Evolutionary conservation across 352 stramenopile species (phyloP).

Genomic region (Elongisporangium anandrum): DNA sequence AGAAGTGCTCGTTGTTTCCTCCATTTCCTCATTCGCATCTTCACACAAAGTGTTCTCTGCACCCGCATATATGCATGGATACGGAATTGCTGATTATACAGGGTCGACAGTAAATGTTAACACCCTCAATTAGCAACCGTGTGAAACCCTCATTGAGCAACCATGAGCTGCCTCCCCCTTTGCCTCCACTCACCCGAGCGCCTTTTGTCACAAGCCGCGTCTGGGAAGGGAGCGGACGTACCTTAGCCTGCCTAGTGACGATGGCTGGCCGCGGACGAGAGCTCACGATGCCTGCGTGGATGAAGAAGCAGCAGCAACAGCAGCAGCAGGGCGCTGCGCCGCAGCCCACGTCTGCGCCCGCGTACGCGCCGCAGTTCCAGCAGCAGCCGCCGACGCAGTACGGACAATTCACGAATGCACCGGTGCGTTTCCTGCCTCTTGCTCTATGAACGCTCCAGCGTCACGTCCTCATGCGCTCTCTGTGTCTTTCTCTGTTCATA

Average conservation of each 20-base stretch:
- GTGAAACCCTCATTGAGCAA: not conserved
- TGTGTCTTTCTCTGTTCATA: not conserved
- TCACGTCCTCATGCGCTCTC: not conserved
- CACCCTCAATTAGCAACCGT: slow-evolving; percentile 4
- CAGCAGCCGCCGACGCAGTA: slow-evolving; percentile 14
- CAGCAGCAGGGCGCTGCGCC: slow-evolving; percentile 9
- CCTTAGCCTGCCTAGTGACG: slow-evolving; percentile 9
- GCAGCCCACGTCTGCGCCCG: slow-evolving; percentile 3
- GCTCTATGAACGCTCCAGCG: no score
- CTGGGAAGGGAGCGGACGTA: not conserved
- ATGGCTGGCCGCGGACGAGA: slow-evolving; percentile 81
- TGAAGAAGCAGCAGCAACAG: slow-evolving; percentile 84
- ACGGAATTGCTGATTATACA: no score
- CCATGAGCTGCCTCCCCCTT: not conserved
- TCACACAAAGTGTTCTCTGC: no score
- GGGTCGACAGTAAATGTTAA: not conserved
- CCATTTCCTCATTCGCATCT: no score
- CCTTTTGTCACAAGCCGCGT: not conserved
- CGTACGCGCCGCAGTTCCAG: slow-evolving; percentile 5
- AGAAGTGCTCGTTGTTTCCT: no score
- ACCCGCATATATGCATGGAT: no score
- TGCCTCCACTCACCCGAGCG: not conserved
- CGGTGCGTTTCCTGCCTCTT: slow-evolving; percentile 22
- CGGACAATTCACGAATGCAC: slow-evolving; percentile 62
- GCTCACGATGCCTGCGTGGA: slow-evolving; percentile 85